Conservation (phyloP, 1,139 yeast species). For the Taphrina populina region DNA sequence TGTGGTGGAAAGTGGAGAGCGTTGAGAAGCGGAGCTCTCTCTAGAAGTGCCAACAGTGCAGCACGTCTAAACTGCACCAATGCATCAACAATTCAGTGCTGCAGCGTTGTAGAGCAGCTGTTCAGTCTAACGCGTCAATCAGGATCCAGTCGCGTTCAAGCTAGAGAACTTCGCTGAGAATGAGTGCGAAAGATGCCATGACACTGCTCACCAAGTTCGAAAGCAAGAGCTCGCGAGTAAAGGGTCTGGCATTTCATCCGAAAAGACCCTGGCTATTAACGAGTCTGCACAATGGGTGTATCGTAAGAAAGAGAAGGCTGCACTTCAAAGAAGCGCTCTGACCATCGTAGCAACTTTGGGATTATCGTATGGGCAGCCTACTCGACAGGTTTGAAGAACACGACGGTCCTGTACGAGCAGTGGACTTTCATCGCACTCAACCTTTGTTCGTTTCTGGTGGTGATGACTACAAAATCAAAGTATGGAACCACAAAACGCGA, state of each 20-base stretch:
- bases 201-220: slow-evolving; percentile 59
- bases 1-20: too few species aligned
- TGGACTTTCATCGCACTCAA: slow-evolving; percentile 96
- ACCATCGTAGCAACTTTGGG: slow-evolving; percentile 72
- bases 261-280: slow-evolving; percentile 95
- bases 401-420: slow-evolving; percentile 95
- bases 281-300: slow-evolving; percentile 59
- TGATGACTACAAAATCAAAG: slow-evolving; percentile 91
- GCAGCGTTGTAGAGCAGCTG: too few species aligned
- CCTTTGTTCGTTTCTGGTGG: slow-evolving; percentile 97
- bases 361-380: slow-evolving; percentile 97
- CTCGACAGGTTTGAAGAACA: slow-evolving; percentile 97
- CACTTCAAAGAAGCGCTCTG: too few species aligned
- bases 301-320: slow-evolving; percentile 23
- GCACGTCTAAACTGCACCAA: too few species aligned
- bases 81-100: too few species aligned
- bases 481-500: slow-evolving; percentile 91
- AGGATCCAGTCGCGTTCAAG: too few species aligned
- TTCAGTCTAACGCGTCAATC: too few species aligned
- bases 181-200: slow-evolving; percentile 15
- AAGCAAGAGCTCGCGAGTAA: slow-evolving; percentile 97
- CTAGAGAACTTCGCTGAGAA: too few species aligned
- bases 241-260: slow-evolving; percentile 98
- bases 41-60: too few species aligned
- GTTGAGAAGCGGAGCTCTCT: too few species aligned